These are phyloP conservation scores for Ambrosiella xylebori DNA, from an alignment of 2,329 filamentous ascomycete genomes.

Conservation along the genomic window DNA sequence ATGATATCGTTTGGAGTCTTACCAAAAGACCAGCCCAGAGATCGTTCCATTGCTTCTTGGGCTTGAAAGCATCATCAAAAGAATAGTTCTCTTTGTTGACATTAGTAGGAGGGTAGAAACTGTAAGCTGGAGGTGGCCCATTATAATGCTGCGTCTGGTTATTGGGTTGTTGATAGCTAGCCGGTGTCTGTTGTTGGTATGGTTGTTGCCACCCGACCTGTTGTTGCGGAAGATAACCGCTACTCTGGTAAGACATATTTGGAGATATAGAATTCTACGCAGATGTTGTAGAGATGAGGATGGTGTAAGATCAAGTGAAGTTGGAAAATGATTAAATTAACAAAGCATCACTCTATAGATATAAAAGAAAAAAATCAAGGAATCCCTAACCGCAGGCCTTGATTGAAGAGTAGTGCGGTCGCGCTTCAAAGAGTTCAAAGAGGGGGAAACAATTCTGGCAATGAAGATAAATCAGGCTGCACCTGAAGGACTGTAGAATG, in stretches of 20 bases:
- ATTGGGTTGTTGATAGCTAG: conserved; percentile 16
- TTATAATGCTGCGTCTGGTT: conserved; percentile 15
- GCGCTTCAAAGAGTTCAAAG: too few relatives aligned
- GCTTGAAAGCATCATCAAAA: conserved; percentile 70
- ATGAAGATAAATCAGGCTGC: too few relatives aligned
- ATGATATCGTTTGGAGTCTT: conserved; percentile 16
- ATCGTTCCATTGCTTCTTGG: conserved; percentile 78
- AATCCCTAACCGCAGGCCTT: too few relatives aligned
- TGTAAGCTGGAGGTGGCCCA: conserved; percentile 19
- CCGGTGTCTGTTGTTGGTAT: conserved; percentile 14
- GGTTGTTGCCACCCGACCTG: conserved; percentile 19
- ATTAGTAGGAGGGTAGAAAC: conserved; percentile 22
- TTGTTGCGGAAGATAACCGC: conserved; percentile 14
- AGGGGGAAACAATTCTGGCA: too few relatives aligned
- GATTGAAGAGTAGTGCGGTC: too few relatives aligned
- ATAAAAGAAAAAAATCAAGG: too few relatives aligned
- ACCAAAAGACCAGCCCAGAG: conserved; percentile 73
- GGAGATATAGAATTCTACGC: too few relatives aligned
- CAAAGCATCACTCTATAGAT: too few relatives aligned
- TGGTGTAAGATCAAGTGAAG: too few relatives aligned
- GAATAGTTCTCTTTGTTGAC: conserved; percentile 30
- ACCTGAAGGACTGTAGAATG: too few relatives aligned
- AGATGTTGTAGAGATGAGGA: too few relatives aligned
- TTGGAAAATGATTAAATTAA: too few relatives aligned
- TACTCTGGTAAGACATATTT: conserved; percentile 9